A percentile compares a stretch with the other conserved stretches of the same genome.
phyloP scores from a whole-genome alignment of 768 basidiomycete species.

The Termitomyces sp. region DNA sequence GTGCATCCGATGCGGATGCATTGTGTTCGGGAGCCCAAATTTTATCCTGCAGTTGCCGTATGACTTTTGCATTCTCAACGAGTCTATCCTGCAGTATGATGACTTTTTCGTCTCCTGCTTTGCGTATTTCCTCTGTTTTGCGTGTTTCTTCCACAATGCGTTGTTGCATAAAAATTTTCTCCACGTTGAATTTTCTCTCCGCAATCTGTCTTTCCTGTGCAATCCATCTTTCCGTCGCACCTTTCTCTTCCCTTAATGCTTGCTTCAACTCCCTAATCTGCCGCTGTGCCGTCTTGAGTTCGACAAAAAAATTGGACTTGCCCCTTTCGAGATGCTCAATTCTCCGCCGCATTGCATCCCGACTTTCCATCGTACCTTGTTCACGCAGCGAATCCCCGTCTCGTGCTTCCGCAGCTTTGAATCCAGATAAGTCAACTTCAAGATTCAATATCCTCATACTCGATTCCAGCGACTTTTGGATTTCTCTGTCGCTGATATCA shows the following conservation, averaged over 20 bases:
- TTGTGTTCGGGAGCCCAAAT: neutral
- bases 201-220: neutral
- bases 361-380: neutral
- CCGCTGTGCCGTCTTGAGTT: neutral
- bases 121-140: too few relatives aligned
- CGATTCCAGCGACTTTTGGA: neutral
- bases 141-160: too few relatives aligned
- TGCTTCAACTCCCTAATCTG: neutral
- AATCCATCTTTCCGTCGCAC: neutral
- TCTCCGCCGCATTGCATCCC: neutral
- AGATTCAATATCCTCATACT: neutral
- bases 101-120: too few relatives aligned
- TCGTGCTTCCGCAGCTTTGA: neutral
- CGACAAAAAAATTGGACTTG: neutral
- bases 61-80: neutral
- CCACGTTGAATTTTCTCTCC: neutral
- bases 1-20: neutral
- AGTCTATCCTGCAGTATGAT: too few relatives aligned
- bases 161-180: too few relatives aligned
- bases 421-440: neutral
- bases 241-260: neutral
- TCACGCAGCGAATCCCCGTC: neutral
- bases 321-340: neutral
- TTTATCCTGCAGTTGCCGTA: neutral
- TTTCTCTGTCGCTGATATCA: too few relatives aligned